phyloP scores from a whole-genome alignment of 441 rosid species.

The Mallotus repandus region DNA sequence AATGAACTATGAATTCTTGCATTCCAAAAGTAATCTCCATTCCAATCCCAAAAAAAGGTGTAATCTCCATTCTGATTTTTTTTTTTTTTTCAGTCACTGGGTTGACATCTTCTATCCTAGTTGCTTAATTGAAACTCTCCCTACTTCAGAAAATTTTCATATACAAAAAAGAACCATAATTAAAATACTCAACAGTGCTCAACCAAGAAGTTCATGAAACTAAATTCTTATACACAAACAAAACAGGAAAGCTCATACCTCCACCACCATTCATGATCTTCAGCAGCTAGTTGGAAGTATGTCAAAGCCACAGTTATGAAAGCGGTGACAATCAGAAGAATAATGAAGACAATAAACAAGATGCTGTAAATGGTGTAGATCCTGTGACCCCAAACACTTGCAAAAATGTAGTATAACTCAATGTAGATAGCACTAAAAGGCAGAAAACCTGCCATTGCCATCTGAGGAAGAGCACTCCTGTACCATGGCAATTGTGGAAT shows the following conservation, averaged over 20 bases:
- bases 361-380: slow-evolving; percentile 76
- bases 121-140: not conserved
- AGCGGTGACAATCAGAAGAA: slow-evolving; percentile 79
- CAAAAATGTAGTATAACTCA: slow-evolving; percentile 74
- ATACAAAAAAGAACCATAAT: not conserved
- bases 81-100: not conserved
- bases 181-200: not conserved
- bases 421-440: slow-evolving; percentile 81
- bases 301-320: slow-evolving; percentile 83
- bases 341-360: slow-evolving; percentile 72
- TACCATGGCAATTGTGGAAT: slow-evolving; percentile 80
- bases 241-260: slow-evolving; percentile 39
- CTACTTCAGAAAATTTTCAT: slow-evolving; percentile 1
- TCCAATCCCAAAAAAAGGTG: no score
- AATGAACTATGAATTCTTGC: not conserved
- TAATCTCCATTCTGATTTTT: no score
- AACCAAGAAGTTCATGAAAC: not conserved
- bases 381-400: slow-evolving; percentile 80
- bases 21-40: not conserved
- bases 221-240: not conserved
- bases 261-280: slow-evolving; percentile 97
- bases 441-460: slow-evolving; percentile 82
- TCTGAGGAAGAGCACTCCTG: slow-evolving; percentile 67
- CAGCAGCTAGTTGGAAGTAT: slow-evolving; percentile 83
- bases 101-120: not conserved